Conservation (phyloP, 148 eudicot genomes). For the Nepenthes gracilis region DNA sequence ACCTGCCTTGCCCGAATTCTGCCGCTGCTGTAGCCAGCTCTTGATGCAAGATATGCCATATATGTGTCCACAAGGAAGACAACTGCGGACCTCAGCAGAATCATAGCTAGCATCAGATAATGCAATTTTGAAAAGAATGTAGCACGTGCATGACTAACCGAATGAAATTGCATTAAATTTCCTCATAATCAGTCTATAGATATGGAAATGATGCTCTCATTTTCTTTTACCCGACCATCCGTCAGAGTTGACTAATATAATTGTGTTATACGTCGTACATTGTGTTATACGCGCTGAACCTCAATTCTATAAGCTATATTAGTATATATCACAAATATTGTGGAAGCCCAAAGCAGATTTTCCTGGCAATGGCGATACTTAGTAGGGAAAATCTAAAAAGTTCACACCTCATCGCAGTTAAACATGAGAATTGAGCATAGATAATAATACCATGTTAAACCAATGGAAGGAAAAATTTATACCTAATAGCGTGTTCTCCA, state of each 20-base stretch:
- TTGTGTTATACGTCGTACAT: too few relatives aligned
- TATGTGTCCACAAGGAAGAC: slow-evolving; percentile 18
- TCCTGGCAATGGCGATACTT: not conserved
- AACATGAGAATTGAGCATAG: too few relatives aligned
- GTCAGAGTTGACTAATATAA: too few relatives aligned
- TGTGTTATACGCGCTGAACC: too few relatives aligned
- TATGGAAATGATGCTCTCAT: too few relatives aligned
- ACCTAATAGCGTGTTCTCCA: slow-evolving; percentile 40
- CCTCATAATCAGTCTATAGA: too few relatives aligned
- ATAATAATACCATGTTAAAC: not conserved
- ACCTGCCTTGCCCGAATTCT: slow-evolving; percentile 7
- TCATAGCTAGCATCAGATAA: not conserved
- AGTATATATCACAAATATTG: too few relatives aligned
- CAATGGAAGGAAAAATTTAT: not conserved
- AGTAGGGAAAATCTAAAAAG: not conserved
- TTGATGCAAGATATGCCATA: slow-evolving; percentile 17
- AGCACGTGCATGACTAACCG: too few relatives aligned
- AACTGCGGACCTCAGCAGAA: slow-evolving; percentile 5
- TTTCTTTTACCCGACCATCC: too few relatives aligned
- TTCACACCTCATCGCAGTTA: not conserved
- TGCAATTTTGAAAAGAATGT: too few relatives aligned
- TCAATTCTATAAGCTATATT: too few relatives aligned
- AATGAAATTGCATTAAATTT: too few relatives aligned
- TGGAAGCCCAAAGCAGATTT: not conserved
- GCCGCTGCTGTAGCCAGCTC: slow-evolving; percentile 7